Evolutionary conservation across 2,329 filamentous ascomycete species (phyloP), one percentile per base, ranked within the genome.

Genomic region (Tolypocladium tundrense): DNA sequence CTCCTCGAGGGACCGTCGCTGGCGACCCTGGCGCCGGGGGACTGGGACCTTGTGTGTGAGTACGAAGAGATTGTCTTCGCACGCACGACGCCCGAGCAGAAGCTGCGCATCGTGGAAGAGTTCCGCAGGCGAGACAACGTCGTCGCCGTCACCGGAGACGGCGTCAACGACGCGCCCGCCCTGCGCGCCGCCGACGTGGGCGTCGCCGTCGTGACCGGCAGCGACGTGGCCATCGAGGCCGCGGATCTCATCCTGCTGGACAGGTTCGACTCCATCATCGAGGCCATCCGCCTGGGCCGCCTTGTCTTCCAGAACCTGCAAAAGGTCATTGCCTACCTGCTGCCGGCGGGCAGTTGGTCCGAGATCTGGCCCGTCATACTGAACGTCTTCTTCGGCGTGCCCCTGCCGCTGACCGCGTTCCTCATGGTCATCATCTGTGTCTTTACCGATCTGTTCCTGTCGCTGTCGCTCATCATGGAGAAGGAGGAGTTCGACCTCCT

Each of bases 111-210:
- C 76, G 88, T 90, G 52, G 81, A 85, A 58, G 85, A 85, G 53
- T 77, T 89, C 27, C 85, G 87, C 62, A 69, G 72, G 24, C 73
- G 80, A 16, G 79, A 80, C 24, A 81, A 84, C 35, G 81, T 80
- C 1, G 86, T 84, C 13, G 87, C 85, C 40, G 88, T 90, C 75
- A 90, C 87, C n/a, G 88, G 87, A 37, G 87, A 91, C 60, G 85
- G 85, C 11, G 87, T 85, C 10, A 87, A 88, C 58, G 85, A 88
- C 60, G 85, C 84, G 0, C 85, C 85, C 0, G 85, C 85, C 2
- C 73, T 88, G 40, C 84, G 84, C 55, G 84, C 83, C 39, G 84
- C 85, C 1, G 84, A 87, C 61, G 84, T 87, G 0, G 85, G 85
- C n/a, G 88, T 90, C 57, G 84, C 83, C 4, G 84, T 88, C 73